Conservation (phyloP, 1,139 yeast species). For the Yamadazyma triangularis region DNA sequence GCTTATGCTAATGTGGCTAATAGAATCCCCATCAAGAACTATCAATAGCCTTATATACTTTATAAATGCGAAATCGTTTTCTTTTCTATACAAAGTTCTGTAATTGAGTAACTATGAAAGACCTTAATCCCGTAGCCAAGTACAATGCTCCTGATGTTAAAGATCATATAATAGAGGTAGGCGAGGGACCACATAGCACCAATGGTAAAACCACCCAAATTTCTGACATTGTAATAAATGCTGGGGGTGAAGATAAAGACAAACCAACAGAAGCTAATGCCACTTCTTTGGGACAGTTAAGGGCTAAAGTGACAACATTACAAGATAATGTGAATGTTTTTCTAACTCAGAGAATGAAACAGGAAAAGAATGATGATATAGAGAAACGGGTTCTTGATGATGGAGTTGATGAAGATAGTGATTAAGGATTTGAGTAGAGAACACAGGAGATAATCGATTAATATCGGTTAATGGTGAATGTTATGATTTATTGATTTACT, state of each 20-base stretch:
- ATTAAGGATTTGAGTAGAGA: no score
- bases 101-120: conserved; percentile 3
- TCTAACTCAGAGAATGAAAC: conserved; percentile 60
- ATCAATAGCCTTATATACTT: not conserved
- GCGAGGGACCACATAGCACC: conserved; percentile 47
- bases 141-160: conserved; percentile 36
- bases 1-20: conserved; percentile 79
- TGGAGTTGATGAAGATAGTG: conserved; percentile 49
- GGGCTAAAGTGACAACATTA: conserved; percentile 60
- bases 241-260: conserved; percentile 70
- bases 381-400: conserved; percentile 54
- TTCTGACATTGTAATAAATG: conserved; percentile 60
- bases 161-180: conserved; percentile 18
- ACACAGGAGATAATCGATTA: no score
- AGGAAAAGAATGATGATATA: conserved; percentile 27
- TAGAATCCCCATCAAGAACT: conserved; percentile 31
- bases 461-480: no score
- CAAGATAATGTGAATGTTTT: conserved; percentile 71
- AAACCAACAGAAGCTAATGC: conserved; percentile 54
- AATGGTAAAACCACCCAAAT: conserved; percentile 70
- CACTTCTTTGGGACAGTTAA: conserved; percentile 51
- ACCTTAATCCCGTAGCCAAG: conserved; percentile 35
- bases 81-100: no score
- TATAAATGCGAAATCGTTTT: not conserved
- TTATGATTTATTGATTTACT: no score